Conservation (phyloP, 768 basidiomycete genomes). For the Hericium coralloides region DNA sequence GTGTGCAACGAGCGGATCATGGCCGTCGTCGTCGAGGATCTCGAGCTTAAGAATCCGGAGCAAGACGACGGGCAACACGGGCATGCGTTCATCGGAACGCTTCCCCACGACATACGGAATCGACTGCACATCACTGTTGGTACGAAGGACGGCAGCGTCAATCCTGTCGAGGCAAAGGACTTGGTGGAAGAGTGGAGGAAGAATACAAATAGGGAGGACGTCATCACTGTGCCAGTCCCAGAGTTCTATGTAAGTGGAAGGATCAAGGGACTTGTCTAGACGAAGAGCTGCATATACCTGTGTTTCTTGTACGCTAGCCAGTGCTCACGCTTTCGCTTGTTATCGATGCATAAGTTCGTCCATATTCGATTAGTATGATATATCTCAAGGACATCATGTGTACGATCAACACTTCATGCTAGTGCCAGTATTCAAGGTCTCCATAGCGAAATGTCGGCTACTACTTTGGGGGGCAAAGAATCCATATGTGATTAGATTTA, state of each 20-base stretch:
- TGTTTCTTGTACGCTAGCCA: no score
- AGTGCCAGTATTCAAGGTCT: no score
- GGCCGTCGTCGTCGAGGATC: slow-evolving; percentile 62
- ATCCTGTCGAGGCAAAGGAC: slow-evolving; percentile 59
- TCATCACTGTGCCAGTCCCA: slow-evolving; percentile 22
- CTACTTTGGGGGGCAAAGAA: no score
- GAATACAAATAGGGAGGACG: slow-evolving; percentile 22
- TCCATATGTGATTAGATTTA: no score
- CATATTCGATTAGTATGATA: no score
- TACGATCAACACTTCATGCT: no score
- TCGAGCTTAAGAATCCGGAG: slow-evolving; percentile 30
- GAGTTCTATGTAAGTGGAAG: slow-evolving; percentile 22
- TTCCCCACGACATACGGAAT: slow-evolving; percentile 38
- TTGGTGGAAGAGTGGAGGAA: slow-evolving; percentile 50
- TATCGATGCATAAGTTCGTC: no score
- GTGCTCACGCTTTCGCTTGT: no score
- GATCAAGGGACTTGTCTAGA: slow-evolving; percentile 17
- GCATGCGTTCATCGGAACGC: slow-evolving; percentile 34
- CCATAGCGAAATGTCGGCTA: no score
- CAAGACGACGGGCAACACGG: slow-evolving; percentile 28
- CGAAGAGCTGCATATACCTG: no score
- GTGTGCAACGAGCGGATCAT: slow-evolving; percentile 77
- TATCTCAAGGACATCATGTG: no score
- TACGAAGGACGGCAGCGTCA: slow-evolving; percentile 41
- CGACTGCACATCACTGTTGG: slow-evolving; percentile 86